Conservation (phyloP, 345 rosid genomes). For the Rhizophora mangle region DNA sequence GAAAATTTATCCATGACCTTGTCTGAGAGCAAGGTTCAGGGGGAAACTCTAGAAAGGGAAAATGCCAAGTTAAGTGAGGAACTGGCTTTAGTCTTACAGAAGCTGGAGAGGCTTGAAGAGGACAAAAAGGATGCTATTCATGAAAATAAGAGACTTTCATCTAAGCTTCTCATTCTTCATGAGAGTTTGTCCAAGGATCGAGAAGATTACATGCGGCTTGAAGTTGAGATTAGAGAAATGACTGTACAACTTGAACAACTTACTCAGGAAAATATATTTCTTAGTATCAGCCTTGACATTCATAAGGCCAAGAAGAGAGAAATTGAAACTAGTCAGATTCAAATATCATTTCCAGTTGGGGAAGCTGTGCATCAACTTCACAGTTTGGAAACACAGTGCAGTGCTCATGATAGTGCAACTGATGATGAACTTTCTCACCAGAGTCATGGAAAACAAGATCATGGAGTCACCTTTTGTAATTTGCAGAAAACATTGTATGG, state of each 20-base stretch:
- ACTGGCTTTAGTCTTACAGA: constrained; percentile 39
- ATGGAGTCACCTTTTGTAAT: constrained; percentile 13
- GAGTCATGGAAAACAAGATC: constrained; percentile 24
- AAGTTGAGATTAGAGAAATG: constrained; percentile 45
- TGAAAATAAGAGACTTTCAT: constrained; percentile 55
- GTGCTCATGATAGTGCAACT: constrained; percentile 19
- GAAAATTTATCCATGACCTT: constrained; percentile 41
- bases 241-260: constrained; percentile 42
- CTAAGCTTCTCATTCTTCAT: constrained; percentile 49
- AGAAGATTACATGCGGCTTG: constrained; percentile 34
- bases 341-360: constrained; percentile 24
- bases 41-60: constrained; percentile 49
- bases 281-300: constrained; percentile 38
- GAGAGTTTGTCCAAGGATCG: constrained; percentile 48
- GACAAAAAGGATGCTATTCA: constrained; percentile 42
- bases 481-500: constrained; percentile 17
- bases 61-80: constrained; percentile 44
- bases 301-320: constrained; percentile 40
- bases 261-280: constrained; percentile 44
- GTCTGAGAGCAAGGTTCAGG: constrained; percentile 43
- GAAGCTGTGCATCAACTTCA: constrained; percentile 27
- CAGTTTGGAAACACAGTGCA: constrained; percentile 20
- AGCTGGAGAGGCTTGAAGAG: constrained; percentile 50
- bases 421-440: constrained; percentile 25
- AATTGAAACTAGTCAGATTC: constrained; percentile 27